A percentile compares a stretch with the other conserved stretches of the same genome.
Conservation (phyloP, 768 basidiomycete genomes). For the Auriscalpium microsporum region DNA sequence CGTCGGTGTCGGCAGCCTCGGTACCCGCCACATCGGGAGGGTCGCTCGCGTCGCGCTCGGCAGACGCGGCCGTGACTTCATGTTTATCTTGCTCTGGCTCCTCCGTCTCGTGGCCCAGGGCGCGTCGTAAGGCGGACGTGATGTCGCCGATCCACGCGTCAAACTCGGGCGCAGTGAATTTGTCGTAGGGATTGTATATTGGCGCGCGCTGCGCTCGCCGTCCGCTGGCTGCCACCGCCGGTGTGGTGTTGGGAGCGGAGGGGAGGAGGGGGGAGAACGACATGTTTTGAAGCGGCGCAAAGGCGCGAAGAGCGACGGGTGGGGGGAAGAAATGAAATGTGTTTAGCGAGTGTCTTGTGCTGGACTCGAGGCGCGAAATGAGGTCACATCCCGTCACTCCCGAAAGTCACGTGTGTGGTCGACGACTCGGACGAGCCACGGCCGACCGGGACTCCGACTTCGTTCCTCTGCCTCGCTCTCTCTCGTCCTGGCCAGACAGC, state of each 20-base stretch:
- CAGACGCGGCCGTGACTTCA: constrained; percentile 19
- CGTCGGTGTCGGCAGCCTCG: constrained; percentile 23
- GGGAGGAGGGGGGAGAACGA: background rate
- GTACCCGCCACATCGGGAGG: background rate
- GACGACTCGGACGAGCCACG: too few relatives aligned
- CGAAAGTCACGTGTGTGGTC: background rate
- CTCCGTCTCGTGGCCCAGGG: constrained; percentile 40
- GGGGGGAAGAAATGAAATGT: background rate
- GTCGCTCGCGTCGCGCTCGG: background rate
- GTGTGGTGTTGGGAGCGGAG: background rate
- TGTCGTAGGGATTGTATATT: constrained; percentile 65
- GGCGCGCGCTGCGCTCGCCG: constrained; percentile 32
- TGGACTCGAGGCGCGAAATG: background rate
- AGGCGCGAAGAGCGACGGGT: background rate
- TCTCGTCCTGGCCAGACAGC: background rate
- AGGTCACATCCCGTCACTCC: background rate
- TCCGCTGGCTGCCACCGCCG: constrained; percentile 1
- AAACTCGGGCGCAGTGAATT: constrained; percentile 59
- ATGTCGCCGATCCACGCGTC: constrained; percentile 65
- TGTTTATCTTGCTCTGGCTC: constrained; percentile 12
- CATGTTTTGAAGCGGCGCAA: background rate
- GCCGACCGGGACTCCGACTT: too few relatives aligned
- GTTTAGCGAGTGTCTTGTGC: background rate
- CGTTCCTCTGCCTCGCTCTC: background rate
- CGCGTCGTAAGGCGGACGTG: constrained; percentile 46